Evolutionary conservation across 768 basidiomycete species (phyloP), one percentile per base, ranked within the genome.

Genomic region (Russula foetens): DNA sequence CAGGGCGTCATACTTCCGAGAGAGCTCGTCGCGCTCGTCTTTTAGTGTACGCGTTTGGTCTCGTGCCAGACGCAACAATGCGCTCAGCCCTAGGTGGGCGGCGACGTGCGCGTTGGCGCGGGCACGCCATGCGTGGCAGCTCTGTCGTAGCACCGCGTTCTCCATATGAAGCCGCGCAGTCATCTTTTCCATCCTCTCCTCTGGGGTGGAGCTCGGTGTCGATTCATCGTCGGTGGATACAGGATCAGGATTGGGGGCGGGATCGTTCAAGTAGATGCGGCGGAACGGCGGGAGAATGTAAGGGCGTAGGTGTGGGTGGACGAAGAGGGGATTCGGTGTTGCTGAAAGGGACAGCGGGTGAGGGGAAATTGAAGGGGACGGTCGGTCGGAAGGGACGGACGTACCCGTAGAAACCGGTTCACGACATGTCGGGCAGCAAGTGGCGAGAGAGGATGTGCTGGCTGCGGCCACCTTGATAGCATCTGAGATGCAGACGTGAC

Each of bases 271-370:
- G 33, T 66, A 66, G 12, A 66, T 39, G 23, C 63, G 65, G 44
- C 65, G 65, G 49, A 66, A 56, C 6, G 65, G 59, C 1, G 65
- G 31, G 11, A 61, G 39, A 43, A 64, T 1, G 47, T 46, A 61
- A 12, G 65, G 63, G 1, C 55, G 63, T 7, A 64, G 59, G 46
- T 66, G 65, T 39, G 56, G 11, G 1, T 63, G 63, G 23, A 66
- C 28, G 33, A 56, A 26, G 24, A 47, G 47, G 17, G 63, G 48
- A 46, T 66, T 48, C 11, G 58, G 51, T 14, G 59, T 35, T 4
- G 54, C 65, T 66, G 53, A 28, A 38, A 4, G 4, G 21, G 17
- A 4, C 35, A 12, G 6, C 35, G 28, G 7, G 24, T 53, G 8
- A 63, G 43, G 23, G 26, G 39, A 17, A 4, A 17, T 23, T 44